phyloP scores from a whole-genome alignment of 371 early-diverging fungal genomes.

The Rhizopus stolonifer region DNA sequence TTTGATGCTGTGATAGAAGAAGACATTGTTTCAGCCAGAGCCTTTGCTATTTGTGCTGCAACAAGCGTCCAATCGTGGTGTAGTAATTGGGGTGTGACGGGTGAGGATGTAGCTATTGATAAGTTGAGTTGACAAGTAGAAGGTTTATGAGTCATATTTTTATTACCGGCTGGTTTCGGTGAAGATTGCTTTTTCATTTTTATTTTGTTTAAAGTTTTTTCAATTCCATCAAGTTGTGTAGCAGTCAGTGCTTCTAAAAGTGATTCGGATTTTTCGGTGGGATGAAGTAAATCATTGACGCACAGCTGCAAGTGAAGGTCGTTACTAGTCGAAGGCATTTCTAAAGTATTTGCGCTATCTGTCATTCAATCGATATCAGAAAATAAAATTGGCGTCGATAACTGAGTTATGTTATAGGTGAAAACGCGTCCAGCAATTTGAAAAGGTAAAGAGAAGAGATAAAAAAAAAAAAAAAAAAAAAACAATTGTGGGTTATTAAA shows the following conservation, averaged over 20 bases:
- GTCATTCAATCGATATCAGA: neutral
- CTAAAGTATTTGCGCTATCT: neutral
- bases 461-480: neutral
- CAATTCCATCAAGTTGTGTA: slow-evolving; percentile 29
- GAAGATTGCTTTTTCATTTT: slow-evolving; percentile 25
- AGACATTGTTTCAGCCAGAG: slow-evolving; percentile 20
- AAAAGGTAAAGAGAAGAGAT: neutral
- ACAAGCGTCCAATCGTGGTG: slow-evolving; percentile 28
- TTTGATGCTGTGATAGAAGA: neutral
- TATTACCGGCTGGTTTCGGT: slow-evolving; percentile 14
- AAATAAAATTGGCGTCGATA: neutral
- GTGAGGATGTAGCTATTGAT: slow-evolving; percentile 3
- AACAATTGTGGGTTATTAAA: neutral
- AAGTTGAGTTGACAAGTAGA: neutral
- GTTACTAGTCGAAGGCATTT: neutral
- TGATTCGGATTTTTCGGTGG: slow-evolving; percentile 29
- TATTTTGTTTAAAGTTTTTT: slow-evolving; percentile 24
- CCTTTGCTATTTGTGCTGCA: slow-evolving; percentile 31
- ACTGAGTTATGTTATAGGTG: neutral
- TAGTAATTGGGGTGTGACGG: slow-evolving; percentile 14
- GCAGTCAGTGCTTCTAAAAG: slow-evolving; percentile 27
- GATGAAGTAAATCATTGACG: slow-evolving; percentile 32
- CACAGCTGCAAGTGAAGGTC: slow-evolving; percentile 24
- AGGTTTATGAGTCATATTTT: slow-evolving; percentile 1
- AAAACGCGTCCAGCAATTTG: neutral